phyloP scores from a whole-genome alignment of 805 yeast genomes.

The Wickerhamiella siamensis region DNA sequence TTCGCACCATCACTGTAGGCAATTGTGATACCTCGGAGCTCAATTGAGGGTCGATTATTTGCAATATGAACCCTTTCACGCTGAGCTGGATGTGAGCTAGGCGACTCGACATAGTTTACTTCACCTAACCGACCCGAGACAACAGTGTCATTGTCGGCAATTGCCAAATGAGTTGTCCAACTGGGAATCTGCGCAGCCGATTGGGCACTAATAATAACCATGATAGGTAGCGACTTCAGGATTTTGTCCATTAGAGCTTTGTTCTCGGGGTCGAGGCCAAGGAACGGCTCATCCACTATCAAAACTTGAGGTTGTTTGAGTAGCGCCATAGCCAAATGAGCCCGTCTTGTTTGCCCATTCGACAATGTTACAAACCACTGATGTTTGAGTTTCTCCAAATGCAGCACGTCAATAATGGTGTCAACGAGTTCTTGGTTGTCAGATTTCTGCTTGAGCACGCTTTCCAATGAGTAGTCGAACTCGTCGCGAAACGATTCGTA shows the following conservation, averaged over 20 bases:
- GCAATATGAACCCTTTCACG: conserved; percentile 2
- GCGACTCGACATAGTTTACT: conserved; percentile 1
- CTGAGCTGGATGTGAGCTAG: conserved; percentile 1
- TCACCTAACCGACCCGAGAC: conserved; percentile 11
- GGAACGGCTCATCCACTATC: conserved; percentile 78
- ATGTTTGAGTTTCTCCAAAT: conserved; percentile 41
- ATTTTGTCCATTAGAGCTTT: conserved; percentile 43
- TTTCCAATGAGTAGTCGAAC: conserved; percentile 55
- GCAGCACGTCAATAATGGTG: conserved; percentile 35
- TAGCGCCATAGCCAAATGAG: conserved; percentile 66
- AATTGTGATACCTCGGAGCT: conserved; percentile 50
- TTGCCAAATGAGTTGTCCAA: conserved; percentile 66
- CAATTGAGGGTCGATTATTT: conserved; percentile 25
- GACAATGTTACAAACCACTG: conserved; percentile 79
- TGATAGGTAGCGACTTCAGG: conserved; percentile 31
- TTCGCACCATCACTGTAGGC: conserved; percentile 44
- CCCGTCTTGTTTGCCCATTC: conserved; percentile 88
- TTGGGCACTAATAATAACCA: conserved; percentile 59
- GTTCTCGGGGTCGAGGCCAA: conserved; percentile 77
- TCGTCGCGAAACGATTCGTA: conserved; percentile 80
- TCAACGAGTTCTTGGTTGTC: conserved; percentile 29
- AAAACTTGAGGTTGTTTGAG: conserved; percentile 50
- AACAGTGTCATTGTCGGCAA: conserved; percentile 44
- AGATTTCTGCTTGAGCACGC: conserved; percentile 40
- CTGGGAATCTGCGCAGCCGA: conserved; percentile 60